Evolutionary conservation across 202 grass and related monocot genomes (phyloP).

Genomic region (Schoenoplectus triqueter): DNA sequence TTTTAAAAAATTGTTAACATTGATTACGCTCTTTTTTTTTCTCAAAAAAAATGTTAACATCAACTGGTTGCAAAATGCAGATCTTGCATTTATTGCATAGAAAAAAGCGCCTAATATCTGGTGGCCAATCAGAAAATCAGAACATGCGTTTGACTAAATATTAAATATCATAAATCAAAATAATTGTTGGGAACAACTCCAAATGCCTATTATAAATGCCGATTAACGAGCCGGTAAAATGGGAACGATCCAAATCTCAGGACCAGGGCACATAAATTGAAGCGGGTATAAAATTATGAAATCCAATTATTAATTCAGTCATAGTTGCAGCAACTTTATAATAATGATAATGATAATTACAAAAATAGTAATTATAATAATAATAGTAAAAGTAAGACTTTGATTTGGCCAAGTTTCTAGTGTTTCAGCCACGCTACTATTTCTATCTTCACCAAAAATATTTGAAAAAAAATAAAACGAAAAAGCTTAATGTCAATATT

Average conservation of each 20-base stretch:
- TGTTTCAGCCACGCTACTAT: background rate
- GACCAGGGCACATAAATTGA: background rate
- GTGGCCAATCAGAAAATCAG: background rate
- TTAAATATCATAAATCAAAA: background rate
- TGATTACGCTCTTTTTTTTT: too few relatives aligned
- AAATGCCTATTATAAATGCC: background rate
- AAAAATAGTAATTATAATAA: too few relatives aligned
- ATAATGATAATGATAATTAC: too few relatives aligned
- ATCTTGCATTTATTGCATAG: background rate
- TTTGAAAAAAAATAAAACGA: too few relatives aligned
- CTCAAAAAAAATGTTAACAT: background rate
- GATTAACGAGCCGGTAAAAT: background rate
- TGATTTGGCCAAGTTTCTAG: background rate
- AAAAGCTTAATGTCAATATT: too few relatives aligned
- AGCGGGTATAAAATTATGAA: background rate
- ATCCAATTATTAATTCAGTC: background rate
- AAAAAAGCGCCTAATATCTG: background rate
- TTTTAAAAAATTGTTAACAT: too few relatives aligned
- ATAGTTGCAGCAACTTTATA: too few relatives aligned
- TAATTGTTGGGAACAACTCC: background rate
- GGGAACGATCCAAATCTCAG: background rate
- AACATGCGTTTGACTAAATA: background rate
- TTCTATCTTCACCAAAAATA: background rate
- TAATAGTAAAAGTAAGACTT: too few relatives aligned
- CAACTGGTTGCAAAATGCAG: background rate